A percentile compares a stretch with the other conserved stretches of the same genome.
Conservation (phyloP, 768 basidiomycete species). For the Rhizopogon sp. region DNA sequence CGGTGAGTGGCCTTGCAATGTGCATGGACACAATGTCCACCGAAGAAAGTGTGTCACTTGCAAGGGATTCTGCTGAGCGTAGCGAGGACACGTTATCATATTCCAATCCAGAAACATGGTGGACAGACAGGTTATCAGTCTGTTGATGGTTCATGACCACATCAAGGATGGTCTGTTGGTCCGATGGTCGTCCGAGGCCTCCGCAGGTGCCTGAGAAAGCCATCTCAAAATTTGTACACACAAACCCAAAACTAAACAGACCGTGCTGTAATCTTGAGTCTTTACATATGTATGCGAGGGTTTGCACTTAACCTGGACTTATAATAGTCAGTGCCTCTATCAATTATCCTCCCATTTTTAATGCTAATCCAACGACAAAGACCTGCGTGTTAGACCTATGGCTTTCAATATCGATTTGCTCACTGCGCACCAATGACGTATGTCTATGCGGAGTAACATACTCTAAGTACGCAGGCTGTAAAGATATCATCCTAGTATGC, state of each 20-base stretch:
- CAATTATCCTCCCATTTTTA: no score
- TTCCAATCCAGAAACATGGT: not conserved
- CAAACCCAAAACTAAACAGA: not conserved
- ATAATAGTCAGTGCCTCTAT: no score
- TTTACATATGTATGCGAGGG: no score
- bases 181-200: not conserved
- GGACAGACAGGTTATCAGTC: not conserved
- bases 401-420: no score
- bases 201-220: not conserved
- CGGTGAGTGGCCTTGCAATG: no score
- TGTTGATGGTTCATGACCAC: not conserved
- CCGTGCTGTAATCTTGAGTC: not conserved
- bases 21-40: not conserved
- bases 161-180: not conserved
- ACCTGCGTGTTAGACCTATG: no score
- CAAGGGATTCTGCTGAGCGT: not conserved
- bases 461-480: no score
- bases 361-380: no score
- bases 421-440: no score
- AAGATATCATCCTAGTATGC: no score
- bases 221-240: not conserved
- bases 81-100: not conserved
- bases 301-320: no score
- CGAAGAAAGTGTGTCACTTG: not conserved
- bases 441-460: no score